Percentiles rank a stretch among this genome's conserved stretches.
phyloP scores from a whole-genome alignment of 805 yeast species.

The Yamadazyma phyllophila region DNA sequence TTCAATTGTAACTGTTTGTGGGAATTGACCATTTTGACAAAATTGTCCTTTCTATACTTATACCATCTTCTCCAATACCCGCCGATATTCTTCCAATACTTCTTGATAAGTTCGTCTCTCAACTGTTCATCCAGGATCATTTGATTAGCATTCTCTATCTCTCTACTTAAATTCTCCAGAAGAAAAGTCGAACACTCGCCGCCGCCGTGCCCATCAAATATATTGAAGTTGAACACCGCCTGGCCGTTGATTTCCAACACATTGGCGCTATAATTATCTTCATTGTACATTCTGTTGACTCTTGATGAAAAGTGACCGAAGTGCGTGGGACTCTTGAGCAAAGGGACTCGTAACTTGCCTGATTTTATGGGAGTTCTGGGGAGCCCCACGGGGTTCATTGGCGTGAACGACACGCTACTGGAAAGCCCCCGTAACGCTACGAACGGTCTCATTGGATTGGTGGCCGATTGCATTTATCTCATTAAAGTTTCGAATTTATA shows the following conservation, averaged over 20 bases:
- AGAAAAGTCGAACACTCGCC: conserved; percentile 66
- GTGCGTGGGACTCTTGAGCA: conserved; percentile 64
- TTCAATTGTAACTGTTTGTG: conserved; percentile 17
- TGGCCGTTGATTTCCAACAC: conserved; percentile 40
- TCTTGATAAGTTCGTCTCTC: conserved; percentile 44
- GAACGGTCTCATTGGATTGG: not conserved
- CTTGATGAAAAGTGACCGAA: conserved; percentile 80
- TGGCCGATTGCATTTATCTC: not conserved
- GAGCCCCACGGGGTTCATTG: conserved; percentile 2
- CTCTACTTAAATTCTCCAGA: conserved; percentile 47
- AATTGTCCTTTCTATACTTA: conserved; percentile 39
- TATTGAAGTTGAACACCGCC: conserved; percentile 57
- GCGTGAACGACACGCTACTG: conserved; percentile 13
- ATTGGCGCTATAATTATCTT: conserved; percentile 72
- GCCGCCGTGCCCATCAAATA: conserved; percentile 97
- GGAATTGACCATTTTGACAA: conserved; percentile 24
- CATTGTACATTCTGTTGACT: conserved; percentile 74
- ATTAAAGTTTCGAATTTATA: not conserved
- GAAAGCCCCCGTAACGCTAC: not conserved
- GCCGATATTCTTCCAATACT: conserved; percentile 61
- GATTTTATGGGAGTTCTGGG: conserved; percentile 6
- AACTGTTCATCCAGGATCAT: conserved; percentile 24
- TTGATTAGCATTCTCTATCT: conserved; percentile 47
- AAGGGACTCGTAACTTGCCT: conserved; percentile 48
- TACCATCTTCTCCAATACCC: conserved; percentile 86